phyloP scores from a whole-genome alignment of 163 green algal genomes.

The Scenedesmus sp. region DNA sequence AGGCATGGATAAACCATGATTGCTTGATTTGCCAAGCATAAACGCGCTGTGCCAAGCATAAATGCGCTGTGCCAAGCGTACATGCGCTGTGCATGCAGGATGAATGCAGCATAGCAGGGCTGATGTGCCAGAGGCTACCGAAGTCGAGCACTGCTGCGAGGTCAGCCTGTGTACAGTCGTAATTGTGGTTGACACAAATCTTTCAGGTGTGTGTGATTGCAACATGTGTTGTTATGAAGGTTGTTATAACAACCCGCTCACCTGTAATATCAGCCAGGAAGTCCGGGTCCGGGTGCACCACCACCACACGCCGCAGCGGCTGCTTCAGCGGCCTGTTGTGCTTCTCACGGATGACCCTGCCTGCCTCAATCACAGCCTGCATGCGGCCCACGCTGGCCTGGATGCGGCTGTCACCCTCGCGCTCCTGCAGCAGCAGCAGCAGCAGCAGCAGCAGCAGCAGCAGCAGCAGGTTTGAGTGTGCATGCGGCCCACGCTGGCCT shows the following conservation, averaged over 20 bases:
- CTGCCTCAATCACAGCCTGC: slow-evolving; percentile 92
- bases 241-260: slow-evolving; percentile 1
- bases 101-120: too few relatives aligned
- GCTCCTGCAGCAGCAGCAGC: slow-evolving; percentile 1
- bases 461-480: background rate
- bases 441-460: background rate
- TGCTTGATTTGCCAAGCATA: too few relatives aligned
- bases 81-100: too few relatives aligned
- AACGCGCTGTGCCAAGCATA: too few relatives aligned
- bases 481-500: slow-evolving; percentile 79
- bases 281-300: slow-evolving; percentile 89
- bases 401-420: slow-evolving; percentile 82
- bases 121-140: too few relatives aligned
- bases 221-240: background rate
- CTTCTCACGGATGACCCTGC: slow-evolving; percentile 86
- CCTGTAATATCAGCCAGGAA: slow-evolving; percentile 91
- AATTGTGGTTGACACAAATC: too few relatives aligned
- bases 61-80: too few relatives aligned
- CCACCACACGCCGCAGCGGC: slow-evolving; percentile 84
- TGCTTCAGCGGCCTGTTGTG: slow-evolving; percentile 86
- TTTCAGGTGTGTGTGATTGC: too few relatives aligned
- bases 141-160: too few relatives aligned
- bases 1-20: background rate
- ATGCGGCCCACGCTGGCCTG: slow-evolving; percentile 89
- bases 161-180: too few relatives aligned